phyloP scores from a whole-genome alignment of 2,329 filamentous ascomycete genomes.

The Colletotrichum sp. region DNA sequence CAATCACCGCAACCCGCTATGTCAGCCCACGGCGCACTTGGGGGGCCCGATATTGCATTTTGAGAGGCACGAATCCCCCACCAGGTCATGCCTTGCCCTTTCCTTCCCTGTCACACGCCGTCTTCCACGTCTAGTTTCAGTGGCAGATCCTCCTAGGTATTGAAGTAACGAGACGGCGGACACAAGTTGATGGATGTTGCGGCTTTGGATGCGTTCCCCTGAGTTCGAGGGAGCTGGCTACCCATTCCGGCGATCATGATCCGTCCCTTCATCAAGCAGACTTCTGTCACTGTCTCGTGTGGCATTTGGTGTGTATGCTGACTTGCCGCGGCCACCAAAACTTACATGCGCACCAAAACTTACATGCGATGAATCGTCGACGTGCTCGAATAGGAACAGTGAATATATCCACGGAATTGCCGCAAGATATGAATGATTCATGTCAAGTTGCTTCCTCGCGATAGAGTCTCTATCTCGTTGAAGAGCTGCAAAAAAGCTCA shows the following conservation, averaged over 20 bases:
- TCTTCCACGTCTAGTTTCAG: not conserved
- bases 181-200: not conserved
- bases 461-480: not conserved
- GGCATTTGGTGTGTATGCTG: not conserved
- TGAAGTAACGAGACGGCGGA: not conserved
- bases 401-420: not conserved
- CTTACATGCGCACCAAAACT: not conserved
- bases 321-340: not conserved
- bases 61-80: not conserved
- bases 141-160: not conserved
- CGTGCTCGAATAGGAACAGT: not conserved
- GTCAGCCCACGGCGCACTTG: not conserved
- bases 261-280: not conserved
- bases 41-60: not conserved
- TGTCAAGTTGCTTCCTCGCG: not conserved
- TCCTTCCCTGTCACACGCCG: slow-evolving; percentile 4
- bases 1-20: slow-evolving; percentile 7
- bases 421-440: not conserved
- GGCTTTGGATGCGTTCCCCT: not conserved
- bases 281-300: not conserved
- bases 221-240: not conserved
- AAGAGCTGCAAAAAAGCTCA: not conserved
- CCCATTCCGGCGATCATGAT: not conserved
- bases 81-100: not conserved
- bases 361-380: not conserved